These are phyloP conservation scores for Pseudoneurospora amorphoporcata DNA, from an alignment of 495 filamentous ascomycete species.

Conservation along the genomic window DNA sequence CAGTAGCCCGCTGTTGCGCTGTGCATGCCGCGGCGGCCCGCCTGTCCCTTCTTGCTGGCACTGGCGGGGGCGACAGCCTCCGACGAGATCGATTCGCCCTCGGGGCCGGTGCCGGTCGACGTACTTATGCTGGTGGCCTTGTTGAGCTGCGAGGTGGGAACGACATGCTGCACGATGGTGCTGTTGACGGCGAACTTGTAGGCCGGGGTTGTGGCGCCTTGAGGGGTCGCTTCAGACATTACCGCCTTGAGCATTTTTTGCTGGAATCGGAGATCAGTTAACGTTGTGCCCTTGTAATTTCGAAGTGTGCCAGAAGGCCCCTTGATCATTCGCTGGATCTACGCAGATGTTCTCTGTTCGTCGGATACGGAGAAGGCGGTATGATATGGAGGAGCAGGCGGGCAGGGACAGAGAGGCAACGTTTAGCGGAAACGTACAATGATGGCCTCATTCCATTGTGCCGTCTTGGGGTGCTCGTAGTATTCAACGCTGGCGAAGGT, in stretches of 20 bases:
- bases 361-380: background rate
- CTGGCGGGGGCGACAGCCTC: slow-evolving; percentile 33
- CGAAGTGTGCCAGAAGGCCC: background rate
- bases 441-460: slow-evolving; percentile 79
- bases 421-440: slow-evolving; percentile 51
- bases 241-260: slow-evolving; percentile 77
- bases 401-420: background rate
- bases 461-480: slow-evolving; percentile 76
- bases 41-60: slow-evolving; percentile 41
- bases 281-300: background rate
- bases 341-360: background rate
- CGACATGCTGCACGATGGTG: slow-evolving; percentile 90
- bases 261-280: slow-evolving; percentile 30
- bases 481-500: slow-evolving; percentile 56
- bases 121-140: slow-evolving; percentile 35
- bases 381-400: background rate
- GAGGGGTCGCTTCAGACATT: slow-evolving; percentile 67
- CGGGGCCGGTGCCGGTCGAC: slow-evolving; percentile 24
- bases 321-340: background rate
- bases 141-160: slow-evolving; percentile 44
- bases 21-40: slow-evolving; percentile 89
- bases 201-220: slow-evolving; percentile 33
- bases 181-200: slow-evolving; percentile 95
- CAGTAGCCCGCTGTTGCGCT: slow-evolving; percentile 89
- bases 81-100: slow-evolving; percentile 24